These are phyloP conservation scores for Guillardia theta DNA, from an alignment of 78 protist species.

Conservation along the genomic window DNA sequence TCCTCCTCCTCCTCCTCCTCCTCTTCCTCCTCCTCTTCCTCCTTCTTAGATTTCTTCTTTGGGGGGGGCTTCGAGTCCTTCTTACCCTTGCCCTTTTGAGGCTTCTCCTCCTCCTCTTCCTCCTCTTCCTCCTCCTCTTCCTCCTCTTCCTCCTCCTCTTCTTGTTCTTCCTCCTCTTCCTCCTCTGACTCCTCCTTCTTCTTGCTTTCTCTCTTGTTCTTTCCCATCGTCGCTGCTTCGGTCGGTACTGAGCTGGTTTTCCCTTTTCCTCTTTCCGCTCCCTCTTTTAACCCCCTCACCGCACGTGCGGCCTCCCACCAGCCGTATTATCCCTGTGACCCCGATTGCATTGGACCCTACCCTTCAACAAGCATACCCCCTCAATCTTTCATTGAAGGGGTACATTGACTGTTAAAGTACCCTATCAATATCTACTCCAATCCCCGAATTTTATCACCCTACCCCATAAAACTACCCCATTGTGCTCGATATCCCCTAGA, in stretches of 20 bases:
- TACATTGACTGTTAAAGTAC: no score
- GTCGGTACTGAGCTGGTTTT: background rate
- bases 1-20: slow-evolving; percentile 7
- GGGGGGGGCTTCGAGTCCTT: background rate
- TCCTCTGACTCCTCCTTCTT: background rate
- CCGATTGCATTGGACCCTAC: no score
- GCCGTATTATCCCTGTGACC: no score
- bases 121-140: background rate
- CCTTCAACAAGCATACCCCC: no score
- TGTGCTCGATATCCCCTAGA: no score
- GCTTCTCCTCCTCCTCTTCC: background rate
- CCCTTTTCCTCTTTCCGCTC: no score
- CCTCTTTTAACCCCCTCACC: no score
- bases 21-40: background rate
- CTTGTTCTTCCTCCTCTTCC: background rate
- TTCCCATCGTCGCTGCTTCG: background rate
- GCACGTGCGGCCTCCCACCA: no score
- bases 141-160: background rate
- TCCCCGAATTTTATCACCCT: no score
- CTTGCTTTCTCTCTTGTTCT: background rate
- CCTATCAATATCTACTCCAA: no score
- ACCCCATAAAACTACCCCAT: no score
- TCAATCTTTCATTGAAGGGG: no score
- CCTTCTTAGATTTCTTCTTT: background rate
- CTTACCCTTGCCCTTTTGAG: background rate